Base-by-base conservation (phyloP, 352 stramenopile genomes). In the Phytopythium aichiense region DNA sequence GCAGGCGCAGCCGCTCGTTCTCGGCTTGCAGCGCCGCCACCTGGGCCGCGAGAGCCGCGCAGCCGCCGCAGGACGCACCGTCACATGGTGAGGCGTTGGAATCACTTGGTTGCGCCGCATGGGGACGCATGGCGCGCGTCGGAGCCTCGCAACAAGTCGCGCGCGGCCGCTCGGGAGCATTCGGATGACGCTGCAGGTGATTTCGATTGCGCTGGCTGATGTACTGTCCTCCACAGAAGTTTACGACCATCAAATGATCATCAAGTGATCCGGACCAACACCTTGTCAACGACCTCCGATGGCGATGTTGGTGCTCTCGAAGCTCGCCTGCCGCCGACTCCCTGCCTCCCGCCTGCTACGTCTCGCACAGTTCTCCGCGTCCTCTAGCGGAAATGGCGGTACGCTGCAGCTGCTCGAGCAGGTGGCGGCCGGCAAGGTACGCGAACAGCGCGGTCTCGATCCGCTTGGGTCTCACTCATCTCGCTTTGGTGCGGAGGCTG, bases 11-110 rank as follows among this genome's bases (percentile, higher is more conserved):
- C 2, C 53, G 53, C 53, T 8, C 53, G 35, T 46, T 58, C 35
- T 58, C 53, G n/a, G 53, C 53, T 48, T 13, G 53, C 2, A 58
- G 53, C 53, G 23, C n/a, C 2, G 37, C 35, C n/a, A 58, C n/a
- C 8, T 58, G 35, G 22, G 12, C 37, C 33, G 13, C 33, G 22
- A 58, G 53, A 37, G 12, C 12, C 53, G 23, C 53, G 35, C 53
- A 58, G 12, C 9, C 16, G 22, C 7, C 22, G 53, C 53, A 58
- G 30, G 31, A 31, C 13, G 31, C 8, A 18, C 6, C 16, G 18
- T 0, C 45, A 51, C 45, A 22, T 7, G 45, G 0, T 2, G 5
- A 4, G 2, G 22, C 9, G 4, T 51, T 22, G 25, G 20, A 4
- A 2, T 0, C 22, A 16, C n/a, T 18, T 25, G 45, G 25, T 7